These are phyloP conservation scores for Penicillium longicatenatum DNA, from an alignment of 495 filamentous ascomycete species.

Conservation along the genomic window DNA sequence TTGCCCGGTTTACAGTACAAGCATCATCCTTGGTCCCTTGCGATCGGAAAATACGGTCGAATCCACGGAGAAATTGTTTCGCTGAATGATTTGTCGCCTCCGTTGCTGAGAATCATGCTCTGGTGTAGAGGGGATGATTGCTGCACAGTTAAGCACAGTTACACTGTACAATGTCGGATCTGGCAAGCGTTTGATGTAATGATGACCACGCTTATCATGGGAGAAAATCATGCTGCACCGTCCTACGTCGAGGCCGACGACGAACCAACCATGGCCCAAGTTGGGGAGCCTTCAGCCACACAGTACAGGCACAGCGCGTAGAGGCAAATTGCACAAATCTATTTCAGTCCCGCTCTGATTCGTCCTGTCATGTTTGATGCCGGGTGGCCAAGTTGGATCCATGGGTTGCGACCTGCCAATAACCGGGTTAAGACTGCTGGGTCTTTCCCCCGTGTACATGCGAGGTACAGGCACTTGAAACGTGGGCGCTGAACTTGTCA, in stretches of 20 bases:
- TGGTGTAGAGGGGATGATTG: not conserved
- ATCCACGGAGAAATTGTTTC: too few species aligned
- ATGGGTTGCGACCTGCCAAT: conserved; percentile 19
- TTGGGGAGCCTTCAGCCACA: conserved; percentile 12
- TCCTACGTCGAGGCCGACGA: not conserved
- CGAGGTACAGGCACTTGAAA: not conserved
- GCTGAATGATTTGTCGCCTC: too few species aligned
- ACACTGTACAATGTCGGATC: conserved; percentile 11
- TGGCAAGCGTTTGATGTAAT: conserved; percentile 27
- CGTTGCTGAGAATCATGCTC: too few species aligned
- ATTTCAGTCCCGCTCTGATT: conserved; percentile 14
- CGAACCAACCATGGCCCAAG: conserved; percentile 4
- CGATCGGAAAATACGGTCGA: not conserved
- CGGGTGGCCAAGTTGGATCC: conserved; percentile 19
- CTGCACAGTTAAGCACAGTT: conserved; percentile 6
- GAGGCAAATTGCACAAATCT: conserved; percentile 20
- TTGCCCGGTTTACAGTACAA: not conserved
- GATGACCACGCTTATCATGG: conserved; percentile 17
- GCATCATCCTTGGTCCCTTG: not conserved
- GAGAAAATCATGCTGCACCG: conserved; percentile 5
- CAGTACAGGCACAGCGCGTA: not conserved
- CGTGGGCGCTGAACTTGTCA: not conserved
- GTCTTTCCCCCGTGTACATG: not conserved
- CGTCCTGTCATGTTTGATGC: conserved; percentile 11
- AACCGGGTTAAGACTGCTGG: conserved; percentile 10